These are phyloP conservation scores for Lachnellula cervina DNA, from an alignment of 2,329 filamentous ascomycete genomes.

Conservation along the genomic window DNA sequence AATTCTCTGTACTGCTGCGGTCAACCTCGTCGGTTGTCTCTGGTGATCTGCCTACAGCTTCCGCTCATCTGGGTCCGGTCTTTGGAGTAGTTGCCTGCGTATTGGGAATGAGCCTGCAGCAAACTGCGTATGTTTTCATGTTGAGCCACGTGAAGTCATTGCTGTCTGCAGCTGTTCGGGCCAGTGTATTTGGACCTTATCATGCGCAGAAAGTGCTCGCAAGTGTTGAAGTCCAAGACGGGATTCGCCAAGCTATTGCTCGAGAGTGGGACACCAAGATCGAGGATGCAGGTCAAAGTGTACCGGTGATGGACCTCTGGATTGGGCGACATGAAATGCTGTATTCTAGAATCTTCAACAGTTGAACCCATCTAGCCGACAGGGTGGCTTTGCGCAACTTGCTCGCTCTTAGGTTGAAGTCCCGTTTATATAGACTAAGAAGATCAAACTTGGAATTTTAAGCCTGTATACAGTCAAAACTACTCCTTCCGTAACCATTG, in stretches of 20 bases:
- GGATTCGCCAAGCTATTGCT: slow-evolving; percentile 54
- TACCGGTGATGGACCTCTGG: slow-evolving; percentile 78
- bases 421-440: no score
- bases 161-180: slow-evolving; percentile 70
- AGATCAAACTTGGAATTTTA: no score
- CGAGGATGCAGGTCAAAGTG: slow-evolving; percentile 67
- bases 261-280: slow-evolving; percentile 54
- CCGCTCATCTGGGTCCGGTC: slow-evolving; percentile 66
- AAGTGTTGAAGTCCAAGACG: slow-evolving; percentile 49
- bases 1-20: slow-evolving; percentile 25
- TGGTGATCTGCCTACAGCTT: slow-evolving; percentile 38
- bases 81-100: slow-evolving; percentile 62
- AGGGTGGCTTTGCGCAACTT: no score
- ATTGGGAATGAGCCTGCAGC: slow-evolving; percentile 54
- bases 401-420: no score
- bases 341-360: slow-evolving; percentile 85
- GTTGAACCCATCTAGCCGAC: slow-evolving; percentile 39
- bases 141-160: slow-evolving; percentile 73
- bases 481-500: not conserved
- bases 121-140: slow-evolving; percentile 71
- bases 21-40: slow-evolving; percentile 17
- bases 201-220: slow-evolving; percentile 72
- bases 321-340: slow-evolving; percentile 76
- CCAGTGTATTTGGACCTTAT: slow-evolving; percentile 75
- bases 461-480: not conserved